These are phyloP conservation scores for Penicillium hesseltinei DNA, from an alignment of 2,329 filamentous ascomycete species.

Conservation along the genomic window DNA sequence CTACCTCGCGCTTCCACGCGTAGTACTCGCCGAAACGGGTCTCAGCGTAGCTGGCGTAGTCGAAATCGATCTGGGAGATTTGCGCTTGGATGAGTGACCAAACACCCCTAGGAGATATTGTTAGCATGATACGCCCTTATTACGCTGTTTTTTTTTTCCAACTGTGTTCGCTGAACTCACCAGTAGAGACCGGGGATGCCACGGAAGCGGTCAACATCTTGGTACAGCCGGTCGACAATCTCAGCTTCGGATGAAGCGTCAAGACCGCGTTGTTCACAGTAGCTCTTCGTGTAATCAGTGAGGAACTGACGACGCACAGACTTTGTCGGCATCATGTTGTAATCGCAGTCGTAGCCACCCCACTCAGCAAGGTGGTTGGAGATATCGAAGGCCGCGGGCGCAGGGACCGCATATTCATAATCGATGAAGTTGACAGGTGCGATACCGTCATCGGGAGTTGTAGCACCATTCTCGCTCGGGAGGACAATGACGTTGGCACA, in stretches of 20 bases:
- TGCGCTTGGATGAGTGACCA: constrained; percentile 94
- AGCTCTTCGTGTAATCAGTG: constrained; percentile 75
- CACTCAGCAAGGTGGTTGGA: constrained; percentile 98
- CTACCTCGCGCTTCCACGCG: constrained; percentile 77
- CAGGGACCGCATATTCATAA: constrained; percentile 95
- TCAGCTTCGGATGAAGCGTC: constrained; percentile 50
- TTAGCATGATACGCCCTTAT: neutral
- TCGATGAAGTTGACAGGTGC: constrained; percentile 82
- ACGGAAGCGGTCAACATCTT: constrained; percentile 82
- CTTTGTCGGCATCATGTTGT: constrained; percentile 73
- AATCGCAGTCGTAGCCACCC: constrained; percentile 96
- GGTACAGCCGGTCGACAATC: constrained; percentile 67
- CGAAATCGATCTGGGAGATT: constrained; percentile 94
- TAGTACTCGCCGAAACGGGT: constrained; percentile 84
- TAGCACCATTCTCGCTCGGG: constrained; percentile 39
- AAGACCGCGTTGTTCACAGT: constrained; percentile 54
- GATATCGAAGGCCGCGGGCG: constrained; percentile 92
- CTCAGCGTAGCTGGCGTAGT: constrained; percentile 91
- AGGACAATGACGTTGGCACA: constrained; percentile 93
- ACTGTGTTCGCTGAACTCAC: constrained; percentile 28
- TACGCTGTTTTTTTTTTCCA: neutral
- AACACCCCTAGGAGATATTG: constrained; percentile 67
- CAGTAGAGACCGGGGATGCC: constrained; percentile 85
- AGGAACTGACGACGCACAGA: constrained; percentile 78
- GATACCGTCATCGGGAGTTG: constrained; percentile 36